phyloP scores from a whole-genome alignment of 768 basidiomycete genomes.

The Boletus reticulatus region DNA sequence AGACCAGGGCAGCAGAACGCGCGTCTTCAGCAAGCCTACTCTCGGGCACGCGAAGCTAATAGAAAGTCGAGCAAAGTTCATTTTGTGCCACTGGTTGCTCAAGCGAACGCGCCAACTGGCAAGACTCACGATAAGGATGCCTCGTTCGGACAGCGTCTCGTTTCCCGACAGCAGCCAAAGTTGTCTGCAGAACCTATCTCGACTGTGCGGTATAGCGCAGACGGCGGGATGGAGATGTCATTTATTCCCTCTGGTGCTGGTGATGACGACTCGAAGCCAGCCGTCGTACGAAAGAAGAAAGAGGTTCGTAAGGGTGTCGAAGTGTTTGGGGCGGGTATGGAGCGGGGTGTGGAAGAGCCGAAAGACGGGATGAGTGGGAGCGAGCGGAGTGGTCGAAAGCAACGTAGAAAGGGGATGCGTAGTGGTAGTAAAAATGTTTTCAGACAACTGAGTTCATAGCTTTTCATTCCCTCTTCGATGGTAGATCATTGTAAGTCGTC shows the following conservation, averaged over 20 bases:
- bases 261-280: slow-evolving; percentile 6
- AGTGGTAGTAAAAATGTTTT: slow-evolving; percentile 92
- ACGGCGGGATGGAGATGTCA: slow-evolving; percentile 80
- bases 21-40: slow-evolving; percentile 45
- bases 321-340: slow-evolving; percentile 85
- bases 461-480: slow-evolving; percentile 5
- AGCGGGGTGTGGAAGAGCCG: slow-evolving; percentile 63
- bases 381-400: slow-evolving; percentile 75
- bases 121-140: slow-evolving; percentile 46
- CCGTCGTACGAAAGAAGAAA: slow-evolving; percentile 32
- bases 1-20: slow-evolving; percentile 48
- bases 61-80: slow-evolving; percentile 51
- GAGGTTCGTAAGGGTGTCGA: slow-evolving; percentile 61
- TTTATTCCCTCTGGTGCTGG: slow-evolving; percentile 61
- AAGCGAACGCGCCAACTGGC: slow-evolving; percentile 25
- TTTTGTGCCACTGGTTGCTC: slow-evolving; percentile 63
- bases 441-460: slow-evolving; percentile 31
- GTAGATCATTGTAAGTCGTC: slow-evolving; percentile 21
- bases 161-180: slow-evolving; percentile 20
- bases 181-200: slow-evolving; percentile 12
- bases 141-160: slow-evolving; percentile 71
- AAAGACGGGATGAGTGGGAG: slow-evolving; percentile 52
- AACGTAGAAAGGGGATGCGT: slow-evolving; percentile 73
- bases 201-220: slow-evolving; percentile 32
- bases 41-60: slow-evolving; percentile 41